Base-by-base conservation (phyloP, 257 asterid species). In the Schizonepeta tenuifolia region DNA sequence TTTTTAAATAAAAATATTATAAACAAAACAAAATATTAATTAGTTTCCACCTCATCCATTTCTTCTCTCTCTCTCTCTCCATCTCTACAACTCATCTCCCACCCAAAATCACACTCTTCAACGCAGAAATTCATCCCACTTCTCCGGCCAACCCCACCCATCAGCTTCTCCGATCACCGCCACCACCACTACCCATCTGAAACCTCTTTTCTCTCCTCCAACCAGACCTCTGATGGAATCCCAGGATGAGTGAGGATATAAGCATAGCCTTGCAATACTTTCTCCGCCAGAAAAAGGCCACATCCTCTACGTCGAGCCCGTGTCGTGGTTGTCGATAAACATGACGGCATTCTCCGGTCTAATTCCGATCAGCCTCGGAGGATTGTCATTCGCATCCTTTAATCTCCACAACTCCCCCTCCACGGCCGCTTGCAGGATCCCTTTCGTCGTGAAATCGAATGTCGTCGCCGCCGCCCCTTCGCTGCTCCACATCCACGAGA, bases 161-260 rank as follows among this genome's bases (percentile, higher is more conserved):
- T n/a, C n/a, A n/a, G n/a, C n/a, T n/a, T n/a, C n/a, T n/a, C n/a
- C n/a, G n/a, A n/a, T n/a, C n/a, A n/a, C n/a, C n/a, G n/a, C n/a
- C n/a, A n/a, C n/a, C n/a, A n/a, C n/a, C n/a, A n/a, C n/a, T n/a
- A n/a, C n/a, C n/a, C n/a, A n/a, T n/a, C n/a, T n/a, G n/a, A n/a
- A n/a, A n/a, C n/a, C n/a, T n/a, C n/a, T n/a, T n/a, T n/a, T n/a
- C n/a, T n/a, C n/a, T n/a, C n/a, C n/a, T n/a, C n/a, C n/a, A n/a
- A n/a, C n/a, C 11, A 11, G 65, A 90, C 97, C 86, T 89, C 76
- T 0, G 88, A 79, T 17, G 97, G 97, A 53, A 73, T 79, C 18
- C 98, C 97, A 9, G 98, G 96, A 63, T 93, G 98, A 2, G 97
- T 86, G 31, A 93, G 96, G 31, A 93, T 93, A 43, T 93, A 93